A percentile compares a stretch with the other conserved stretches of the same genome.
These are phyloP conservation scores for Fraxinus greggii DNA, from an alignment of 305 asterid species.

Conservation along the genomic window DNA sequence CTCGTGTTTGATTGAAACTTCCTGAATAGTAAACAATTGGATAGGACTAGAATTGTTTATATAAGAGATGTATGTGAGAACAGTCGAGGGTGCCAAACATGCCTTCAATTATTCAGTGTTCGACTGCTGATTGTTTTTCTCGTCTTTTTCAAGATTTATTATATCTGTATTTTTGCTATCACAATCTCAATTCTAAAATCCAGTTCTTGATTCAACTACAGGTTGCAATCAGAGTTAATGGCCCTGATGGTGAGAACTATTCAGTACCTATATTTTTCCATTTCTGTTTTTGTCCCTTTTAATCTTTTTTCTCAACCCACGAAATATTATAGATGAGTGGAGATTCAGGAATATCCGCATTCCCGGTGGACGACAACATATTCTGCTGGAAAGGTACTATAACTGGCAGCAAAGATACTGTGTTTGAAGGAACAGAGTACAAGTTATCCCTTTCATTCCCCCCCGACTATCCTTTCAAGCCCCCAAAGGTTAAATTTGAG, in stretches of 20 bases:
- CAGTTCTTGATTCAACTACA: conserved; percentile 28
- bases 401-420: conserved; percentile 79
- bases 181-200: background rate
- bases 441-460: conserved; percentile 70
- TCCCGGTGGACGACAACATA: conserved; percentile 93
- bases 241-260: conserved; percentile 75
- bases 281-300: background rate
- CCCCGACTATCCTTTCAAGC: conserved; percentile 76
- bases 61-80: background rate
- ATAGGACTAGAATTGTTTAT: background rate
- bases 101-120: background rate
- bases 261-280: background rate
- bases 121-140: background rate
- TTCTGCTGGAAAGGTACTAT: conserved; percentile 94
- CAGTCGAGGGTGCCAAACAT: background rate
- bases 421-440: conserved; percentile 90
- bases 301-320: background rate
- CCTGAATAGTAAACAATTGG: background rate
- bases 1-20: background rate
- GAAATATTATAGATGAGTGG: conserved; percentile 67
- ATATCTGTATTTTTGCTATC: background rate
- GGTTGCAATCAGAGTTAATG: conserved; percentile 94
- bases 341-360: conserved; percentile 80
- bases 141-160: background rate
- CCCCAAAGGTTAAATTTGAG: conserved; percentile 91